Base-by-base conservation (phyloP, 1,284 basidiomycete genomes). In the Somion occarium region DNA sequence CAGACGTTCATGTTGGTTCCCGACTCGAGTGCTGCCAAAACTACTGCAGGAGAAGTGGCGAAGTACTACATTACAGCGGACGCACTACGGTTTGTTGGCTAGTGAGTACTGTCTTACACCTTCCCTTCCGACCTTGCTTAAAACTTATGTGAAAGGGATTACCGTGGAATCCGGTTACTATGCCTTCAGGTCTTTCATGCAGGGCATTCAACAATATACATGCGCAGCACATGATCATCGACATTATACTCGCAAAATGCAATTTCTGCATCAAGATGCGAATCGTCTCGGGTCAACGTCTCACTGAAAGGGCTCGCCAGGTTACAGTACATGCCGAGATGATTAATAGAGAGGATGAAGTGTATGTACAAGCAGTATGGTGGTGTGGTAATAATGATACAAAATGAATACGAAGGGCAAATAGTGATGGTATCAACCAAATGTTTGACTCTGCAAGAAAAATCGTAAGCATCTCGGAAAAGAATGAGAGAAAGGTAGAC, bases 1-100 rank as follows among this genome's bases (percentile, higher is more conserved):
- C 90, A 93, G 67, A 87, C 88, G 11, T 92, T 93, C 64, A 82
- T 93, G 72, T 82, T 93, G 38, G 80, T 85, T 7, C 88, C 88
- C 3, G 88, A 91, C 64, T 71, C 83, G 4, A 73, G 73, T 44
- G 80, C 82, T 39, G 72, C 83, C 3, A 70, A 80, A n/a, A 74
- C 74, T 2, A 80, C 80, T 55, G 72, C 77, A 5, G 85, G 85
- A 56, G 85, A 87, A 62, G 78, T 87, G 0, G 83, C 85, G 27
- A 91, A 88, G 61, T 91, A 91, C 65, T 91, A 85, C 60, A 74
- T 91, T 50, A 80, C 80, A 53, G 79, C 85, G 12, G 88, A 91
- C 64, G 77, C 83, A 5, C 67, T 90, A 64, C 76, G 88, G 61
- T 90, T 91, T 60, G 88, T 91, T 54, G 88, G 88, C 41, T 88